Conservation (phyloP, 495 filamentous ascomycete species). For the Daldinia childiae region DNA sequence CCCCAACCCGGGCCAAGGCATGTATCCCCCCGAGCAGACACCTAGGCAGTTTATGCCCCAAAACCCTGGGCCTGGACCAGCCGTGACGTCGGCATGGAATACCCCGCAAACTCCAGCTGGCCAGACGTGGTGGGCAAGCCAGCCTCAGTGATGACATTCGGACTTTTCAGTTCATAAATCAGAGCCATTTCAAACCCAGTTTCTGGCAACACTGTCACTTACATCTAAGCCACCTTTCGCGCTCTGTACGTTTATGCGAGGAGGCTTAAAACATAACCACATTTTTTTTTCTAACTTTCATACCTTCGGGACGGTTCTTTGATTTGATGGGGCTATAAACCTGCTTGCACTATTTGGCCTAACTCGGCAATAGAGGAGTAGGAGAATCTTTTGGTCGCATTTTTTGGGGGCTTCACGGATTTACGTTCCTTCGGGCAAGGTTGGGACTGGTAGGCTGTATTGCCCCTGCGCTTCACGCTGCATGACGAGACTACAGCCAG, state of each 20-base stretch:
- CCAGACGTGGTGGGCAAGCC: slow-evolving; percentile 58
- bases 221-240: slow-evolving; percentile 6
- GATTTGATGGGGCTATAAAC: slow-evolving; percentile 30
- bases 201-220: slow-evolving; percentile 12
- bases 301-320: slow-evolving; percentile 21
- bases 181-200: background rate
- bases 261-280: slow-evolving; percentile 8
- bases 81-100: slow-evolving; percentile 57
- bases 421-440: slow-evolving; percentile 36
- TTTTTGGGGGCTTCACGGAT: slow-evolving; percentile 12
- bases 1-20: slow-evolving; percentile 60
- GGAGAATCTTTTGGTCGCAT: slow-evolving; percentile 33
- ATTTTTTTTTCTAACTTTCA: slow-evolving; percentile 8
- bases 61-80: slow-evolving; percentile 49
- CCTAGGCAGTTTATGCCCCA: slow-evolving; percentile 70
- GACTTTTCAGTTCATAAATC: background rate
- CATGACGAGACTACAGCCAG: slow-evolving; percentile 26
- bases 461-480: slow-evolving; percentile 32
- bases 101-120: slow-evolving; percentile 51
- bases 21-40: slow-evolving; percentile 66
- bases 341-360: slow-evolving; percentile 33
- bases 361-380: slow-evolving; percentile 45
- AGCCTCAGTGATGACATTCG: slow-evolving; percentile 51
- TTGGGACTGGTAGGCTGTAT: slow-evolving; percentile 16
- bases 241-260: slow-evolving; percentile 12